Percentiles rank a stretch among this genome's conserved stretches.
phyloP scores from a whole-genome alignment of 192 early-diverging fungal species.

The Obelidium mucronatum region DNA sequence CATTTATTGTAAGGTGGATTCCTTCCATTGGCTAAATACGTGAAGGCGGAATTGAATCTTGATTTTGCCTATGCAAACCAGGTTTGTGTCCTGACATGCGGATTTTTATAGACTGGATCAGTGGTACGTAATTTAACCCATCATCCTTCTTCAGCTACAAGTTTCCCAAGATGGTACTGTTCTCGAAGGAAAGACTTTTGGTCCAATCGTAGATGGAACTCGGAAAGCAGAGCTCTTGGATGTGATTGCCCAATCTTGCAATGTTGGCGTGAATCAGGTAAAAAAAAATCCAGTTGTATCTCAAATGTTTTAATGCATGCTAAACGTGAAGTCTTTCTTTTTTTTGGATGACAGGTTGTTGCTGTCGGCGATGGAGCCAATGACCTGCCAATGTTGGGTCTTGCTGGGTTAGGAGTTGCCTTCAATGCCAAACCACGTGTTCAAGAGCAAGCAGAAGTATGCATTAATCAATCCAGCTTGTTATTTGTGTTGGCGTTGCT shows the following conservation, averaged over 20 bases:
- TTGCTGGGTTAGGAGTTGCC: slow-evolving; percentile 94
- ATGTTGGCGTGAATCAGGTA: slow-evolving; percentile 83
- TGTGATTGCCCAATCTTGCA: slow-evolving; percentile 95
- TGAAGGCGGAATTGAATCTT: slow-evolving; percentile 87
- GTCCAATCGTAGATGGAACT: slow-evolving; percentile 88
- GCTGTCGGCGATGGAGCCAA: slow-evolving; percentile 99
- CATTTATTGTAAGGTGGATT: slow-evolving; percentile 74
- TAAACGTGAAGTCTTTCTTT: slow-evolving; percentile 13
- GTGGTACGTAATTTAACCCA: too few relatives aligned
- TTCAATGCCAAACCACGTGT: slow-evolving; percentile 99
- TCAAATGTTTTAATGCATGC: not conserved
- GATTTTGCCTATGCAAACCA: slow-evolving; percentile 99
- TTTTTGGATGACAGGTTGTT: slow-evolving; percentile 67
- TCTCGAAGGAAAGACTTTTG: slow-evolving; percentile 88
- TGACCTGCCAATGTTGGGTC: slow-evolving; percentile 93
- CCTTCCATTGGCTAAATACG: slow-evolving; percentile 89
- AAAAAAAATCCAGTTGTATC: too few relatives aligned
- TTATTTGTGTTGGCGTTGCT: slow-evolving; percentile 88
- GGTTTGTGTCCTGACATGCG: slow-evolving; percentile 42
- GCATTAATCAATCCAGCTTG: slow-evolving; percentile 95
- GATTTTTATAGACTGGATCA: slow-evolving; percentile 7
- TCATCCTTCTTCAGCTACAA: slow-evolving; percentile 63
- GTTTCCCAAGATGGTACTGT: slow-evolving; percentile 83
- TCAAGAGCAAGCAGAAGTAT: slow-evolving; percentile 83
- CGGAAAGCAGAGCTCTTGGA: slow-evolving; percentile 95